Evolutionary conservation across 148 eudicot genomes (phyloP), one percentile per base, ranked within the genome.

Genomic region (Mesembryanthemum crystallinum): DNA sequence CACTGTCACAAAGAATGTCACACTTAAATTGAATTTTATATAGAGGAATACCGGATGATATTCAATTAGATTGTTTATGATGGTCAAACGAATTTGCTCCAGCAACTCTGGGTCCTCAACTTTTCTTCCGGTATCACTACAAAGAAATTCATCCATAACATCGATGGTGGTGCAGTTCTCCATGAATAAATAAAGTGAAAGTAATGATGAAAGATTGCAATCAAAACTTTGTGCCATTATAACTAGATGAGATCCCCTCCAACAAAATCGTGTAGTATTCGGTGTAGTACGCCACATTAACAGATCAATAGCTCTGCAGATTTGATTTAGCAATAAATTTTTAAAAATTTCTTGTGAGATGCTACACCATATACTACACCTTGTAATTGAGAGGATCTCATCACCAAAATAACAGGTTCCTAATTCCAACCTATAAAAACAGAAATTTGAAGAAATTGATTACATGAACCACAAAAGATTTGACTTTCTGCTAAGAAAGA

Each of bases 31-130:
- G n/a, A 57, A 37, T 27, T 64, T 29, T 57, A 20, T 9, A 24
- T 14, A 25, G 67, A 71, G 61, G 12, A 43, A 73, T 88, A 94
- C 98, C 86, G 98, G 98, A 74, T 94, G 98, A 85, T 87, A 94
- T 79, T 92, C 77, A 24, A 94, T 90, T 71, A 94, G 72, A 82
- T 94, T 92, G 90, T 89, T 94, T 37, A 94, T 92, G 73, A 94
- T 87, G 73, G 98, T 94, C 91, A 94, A 83, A 61, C 98, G 98
- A 84, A 94, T 94, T 29, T 92, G 85, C 87, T 94, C 97, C 52
- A 94, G 87, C 85, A 89, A 71, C 86, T 94, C 98, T 1, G 98
- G 97, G 62, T 92, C 97, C 21, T 90, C 96, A 73, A 94, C 91
- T 81, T 94, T 94, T 83, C 98, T 85, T 66, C 98, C 98, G 76